phyloP scores from a whole-genome alignment of 805 yeast species.

The Saccharomyces paradoxus region DNA sequence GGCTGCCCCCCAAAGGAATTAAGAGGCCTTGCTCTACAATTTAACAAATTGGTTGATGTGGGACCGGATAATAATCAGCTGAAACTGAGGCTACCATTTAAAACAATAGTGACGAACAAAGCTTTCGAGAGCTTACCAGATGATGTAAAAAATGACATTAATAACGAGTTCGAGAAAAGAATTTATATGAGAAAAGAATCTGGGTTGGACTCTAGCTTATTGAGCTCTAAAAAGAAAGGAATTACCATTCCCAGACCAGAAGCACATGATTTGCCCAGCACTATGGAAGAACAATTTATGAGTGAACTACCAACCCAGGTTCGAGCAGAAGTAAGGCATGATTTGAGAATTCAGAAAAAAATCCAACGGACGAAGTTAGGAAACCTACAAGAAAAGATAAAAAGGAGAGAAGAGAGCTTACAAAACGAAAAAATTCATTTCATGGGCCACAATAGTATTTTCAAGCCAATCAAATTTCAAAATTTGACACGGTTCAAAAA shows the following conservation, averaged over 20 bases:
- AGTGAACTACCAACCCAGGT: slow-evolving; percentile 58
- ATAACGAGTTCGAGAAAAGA: slow-evolving; percentile 11
- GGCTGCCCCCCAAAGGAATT: slow-evolving; percentile 58
- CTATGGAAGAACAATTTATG: slow-evolving; percentile 61
- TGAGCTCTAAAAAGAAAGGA: slow-evolving; percentile 1
- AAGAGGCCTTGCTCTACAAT: slow-evolving; percentile 70
- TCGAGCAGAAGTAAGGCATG: slow-evolving; percentile 50
- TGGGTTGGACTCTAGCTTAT: slow-evolving; percentile 1
- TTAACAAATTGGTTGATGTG: slow-evolving; percentile 47
- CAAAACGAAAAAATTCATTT: slow-evolving; percentile 14
- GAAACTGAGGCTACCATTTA: slow-evolving; percentile 29
- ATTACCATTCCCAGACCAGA: neutral
- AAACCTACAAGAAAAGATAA: slow-evolving; percentile 11
- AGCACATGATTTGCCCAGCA: slow-evolving; percentile 15
- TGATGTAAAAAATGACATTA: slow-evolving; percentile 11
- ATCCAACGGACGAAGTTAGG: slow-evolving; percentile 16
- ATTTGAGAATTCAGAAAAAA: slow-evolving; percentile 32
- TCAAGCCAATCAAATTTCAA: slow-evolving; percentile 31
- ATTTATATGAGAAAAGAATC: slow-evolving; percentile 4
- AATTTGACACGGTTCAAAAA: slow-evolving; percentile 28
- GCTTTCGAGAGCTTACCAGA: slow-evolving; percentile 8
- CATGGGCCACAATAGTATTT: slow-evolving; percentile 14
- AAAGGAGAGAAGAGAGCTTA: slow-evolving; percentile 7
- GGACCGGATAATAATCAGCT: slow-evolving; percentile 14
- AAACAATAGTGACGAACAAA: slow-evolving; percentile 13